These are phyloP conservation scores for Kodamaea hsintzibuensis DNA, from an alignment of 805 yeast genomes.

Conservation along the genomic window DNA sequence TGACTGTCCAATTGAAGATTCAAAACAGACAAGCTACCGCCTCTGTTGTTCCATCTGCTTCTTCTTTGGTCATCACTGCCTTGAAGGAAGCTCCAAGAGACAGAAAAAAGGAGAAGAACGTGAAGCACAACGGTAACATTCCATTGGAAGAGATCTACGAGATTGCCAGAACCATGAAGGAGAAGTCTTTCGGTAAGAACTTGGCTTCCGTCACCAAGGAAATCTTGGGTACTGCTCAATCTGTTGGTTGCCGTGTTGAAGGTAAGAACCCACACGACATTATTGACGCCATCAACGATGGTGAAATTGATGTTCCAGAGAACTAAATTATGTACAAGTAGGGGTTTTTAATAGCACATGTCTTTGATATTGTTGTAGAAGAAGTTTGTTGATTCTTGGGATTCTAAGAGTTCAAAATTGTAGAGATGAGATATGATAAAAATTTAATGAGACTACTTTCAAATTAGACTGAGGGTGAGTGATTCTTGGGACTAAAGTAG, in stretches of 20 bases:
- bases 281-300: slow-evolving; percentile 97
- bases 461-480: too few relatives aligned
- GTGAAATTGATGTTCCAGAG: slow-evolving; percentile 93
- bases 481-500: too few relatives aligned
- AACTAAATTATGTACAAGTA: slow-evolving; percentile 53
- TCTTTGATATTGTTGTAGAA: slow-evolving; percentile 12
- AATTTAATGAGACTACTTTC: too few relatives aligned
- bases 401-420: too few relatives aligned
- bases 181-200: slow-evolving; percentile 96
- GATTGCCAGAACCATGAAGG: slow-evolving; percentile 96
- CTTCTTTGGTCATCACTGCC: slow-evolving; percentile 98
- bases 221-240: slow-evolving; percentile 99
- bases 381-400: too few relatives aligned
- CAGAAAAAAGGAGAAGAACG: slow-evolving; percentile 99
- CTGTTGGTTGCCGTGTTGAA: slow-evolving; percentile 99
- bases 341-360: slow-evolving; percentile 27
- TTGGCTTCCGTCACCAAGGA: slow-evolving; percentile 97
- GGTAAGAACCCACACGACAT: slow-evolving; percentile 99
- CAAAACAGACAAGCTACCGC: slow-evolving; percentile 99
- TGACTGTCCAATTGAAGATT: slow-evolving; percentile 96
- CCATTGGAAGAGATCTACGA: slow-evolving; percentile 95
- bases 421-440: too few relatives aligned
- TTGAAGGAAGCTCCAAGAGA: slow-evolving; percentile 99
- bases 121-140: slow-evolving; percentile 98
- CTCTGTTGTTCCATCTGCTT: slow-evolving; percentile 99